Evolutionary conservation across 2,329 filamentous ascomycete genomes (phyloP).

Genomic region (Trichoderma lentiforme): DNA sequence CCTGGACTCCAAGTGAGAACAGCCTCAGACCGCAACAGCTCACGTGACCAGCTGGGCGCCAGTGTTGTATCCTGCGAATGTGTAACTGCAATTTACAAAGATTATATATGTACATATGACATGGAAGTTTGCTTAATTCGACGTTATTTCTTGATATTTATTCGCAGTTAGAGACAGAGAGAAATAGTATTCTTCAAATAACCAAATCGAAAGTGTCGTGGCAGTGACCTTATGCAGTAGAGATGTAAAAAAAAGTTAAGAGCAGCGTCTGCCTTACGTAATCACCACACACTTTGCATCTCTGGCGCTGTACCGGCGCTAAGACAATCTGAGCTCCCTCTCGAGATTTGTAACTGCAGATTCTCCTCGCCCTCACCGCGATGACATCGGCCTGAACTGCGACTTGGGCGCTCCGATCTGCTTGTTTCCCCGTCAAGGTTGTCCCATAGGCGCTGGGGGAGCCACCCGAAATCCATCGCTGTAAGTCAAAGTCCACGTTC

Average conservation of each 20-base stretch:
- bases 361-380: constrained; percentile 15
- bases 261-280: constrained; percentile 17
- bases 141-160: neutral
- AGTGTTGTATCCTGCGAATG: neutral
- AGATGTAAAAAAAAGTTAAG: neutral
- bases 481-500: constrained; percentile 22
- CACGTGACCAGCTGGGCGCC: neutral
- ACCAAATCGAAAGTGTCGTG: neutral
- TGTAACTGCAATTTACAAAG: neutral
- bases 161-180: neutral
- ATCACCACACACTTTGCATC: constrained; percentile 22
- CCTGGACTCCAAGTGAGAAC: neutral
- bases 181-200: neutral
- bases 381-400: constrained; percentile 24
- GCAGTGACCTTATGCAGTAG: neutral
- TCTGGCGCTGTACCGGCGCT: constrained; percentile 25
- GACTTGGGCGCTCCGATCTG: constrained; percentile 14
- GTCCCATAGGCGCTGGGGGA: constrained; percentile 12
- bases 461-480: constrained; percentile 16
- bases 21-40: neutral
- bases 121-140: neutral
- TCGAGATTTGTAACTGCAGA: constrained; percentile 20
- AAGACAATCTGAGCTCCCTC: constrained; percentile 24
- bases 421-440: neutral
- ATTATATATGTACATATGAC: neutral